A percentile compares a stretch with the other conserved stretches of the same genome.
These are phyloP conservation scores for Scortechinia acanthostroma DNA, from an alignment of 2,329 filamentous ascomycete genomes.

Conservation along the genomic window DNA sequence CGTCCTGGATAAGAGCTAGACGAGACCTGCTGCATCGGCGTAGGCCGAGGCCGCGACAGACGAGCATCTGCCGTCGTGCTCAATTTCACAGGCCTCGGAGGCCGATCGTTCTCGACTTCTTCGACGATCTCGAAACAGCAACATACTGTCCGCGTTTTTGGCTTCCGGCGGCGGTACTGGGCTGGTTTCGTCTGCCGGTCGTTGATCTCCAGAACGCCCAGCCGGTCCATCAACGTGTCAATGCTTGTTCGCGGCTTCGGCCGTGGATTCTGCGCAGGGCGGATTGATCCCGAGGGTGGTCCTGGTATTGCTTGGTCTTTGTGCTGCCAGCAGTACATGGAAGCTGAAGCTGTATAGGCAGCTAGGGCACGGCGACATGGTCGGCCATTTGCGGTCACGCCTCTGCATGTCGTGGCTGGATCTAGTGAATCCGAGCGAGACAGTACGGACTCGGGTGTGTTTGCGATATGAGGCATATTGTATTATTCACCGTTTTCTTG, in stretches of 20 bases:
- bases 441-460: constrained; percentile 68
- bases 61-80: not conserved
- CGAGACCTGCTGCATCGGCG: no score
- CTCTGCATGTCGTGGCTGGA: constrained; percentile 2
- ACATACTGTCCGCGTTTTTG: not conserved
- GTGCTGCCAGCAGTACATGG: constrained; percentile 2
- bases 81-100: not conserved
- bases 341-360: not conserved
- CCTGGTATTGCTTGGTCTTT: not conserved
- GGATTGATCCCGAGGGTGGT: not conserved
- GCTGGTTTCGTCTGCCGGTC: not conserved
- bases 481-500: no score
- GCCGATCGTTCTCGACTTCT: not conserved
- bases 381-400: not conserved
- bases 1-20: no score
- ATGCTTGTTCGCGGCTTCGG: not conserved
- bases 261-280: no score
- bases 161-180: not conserved
- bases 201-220: not conserved
- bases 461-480: not conserved
- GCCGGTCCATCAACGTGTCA: constrained; percentile 1
- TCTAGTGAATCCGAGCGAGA: constrained; percentile 15
- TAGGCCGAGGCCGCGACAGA: no score
- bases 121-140: not conserved
- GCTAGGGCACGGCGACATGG: not conserved